A percentile compares a stretch with the other conserved stretches of the same genome.
Evolutionary conservation across 139 green algal species (phyloP).

Genomic region (Tetradesmus lagerheimii): DNA sequence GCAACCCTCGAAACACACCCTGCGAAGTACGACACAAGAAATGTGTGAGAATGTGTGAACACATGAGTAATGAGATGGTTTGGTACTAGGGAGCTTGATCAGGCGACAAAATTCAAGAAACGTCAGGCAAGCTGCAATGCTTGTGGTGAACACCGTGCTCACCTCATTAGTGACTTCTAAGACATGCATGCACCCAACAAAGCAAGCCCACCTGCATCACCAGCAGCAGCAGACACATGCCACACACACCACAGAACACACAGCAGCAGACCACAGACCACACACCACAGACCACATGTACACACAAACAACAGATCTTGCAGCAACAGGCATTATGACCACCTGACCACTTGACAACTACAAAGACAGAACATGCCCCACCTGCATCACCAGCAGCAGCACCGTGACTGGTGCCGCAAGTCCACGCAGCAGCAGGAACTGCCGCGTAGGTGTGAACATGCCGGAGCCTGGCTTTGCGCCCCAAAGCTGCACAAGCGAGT

Average conservation of each 20-base stretch:
- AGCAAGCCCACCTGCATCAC: not conserved
- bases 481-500: not conserved
- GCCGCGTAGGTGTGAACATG: not conserved
- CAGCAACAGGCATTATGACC: not conserved
- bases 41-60: not conserved
- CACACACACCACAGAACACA: too few relatives aligned
- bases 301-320: not conserved
- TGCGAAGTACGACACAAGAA: constrained; percentile 51
- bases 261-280: too few relatives aligned
- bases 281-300: too few relatives aligned
- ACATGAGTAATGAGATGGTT: too few relatives aligned
- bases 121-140: too few relatives aligned
- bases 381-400: constrained; percentile 31
- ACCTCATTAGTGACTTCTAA: too few relatives aligned
- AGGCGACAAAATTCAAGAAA: too few relatives aligned
- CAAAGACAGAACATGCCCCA: not conserved
- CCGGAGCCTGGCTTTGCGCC: not conserved
- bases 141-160: too few relatives aligned
- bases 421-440: constrained; percentile 36
- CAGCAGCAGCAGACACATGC: not conserved
- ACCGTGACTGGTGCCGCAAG: constrained; percentile 24
- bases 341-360: not conserved
- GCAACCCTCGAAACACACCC: constrained; percentile 79
- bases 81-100: too few relatives aligned
- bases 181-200: too few relatives aligned